Conservation (phyloP, 2,329 filamentous ascomycete genomes). For the Aulographum hederae region DNA sequence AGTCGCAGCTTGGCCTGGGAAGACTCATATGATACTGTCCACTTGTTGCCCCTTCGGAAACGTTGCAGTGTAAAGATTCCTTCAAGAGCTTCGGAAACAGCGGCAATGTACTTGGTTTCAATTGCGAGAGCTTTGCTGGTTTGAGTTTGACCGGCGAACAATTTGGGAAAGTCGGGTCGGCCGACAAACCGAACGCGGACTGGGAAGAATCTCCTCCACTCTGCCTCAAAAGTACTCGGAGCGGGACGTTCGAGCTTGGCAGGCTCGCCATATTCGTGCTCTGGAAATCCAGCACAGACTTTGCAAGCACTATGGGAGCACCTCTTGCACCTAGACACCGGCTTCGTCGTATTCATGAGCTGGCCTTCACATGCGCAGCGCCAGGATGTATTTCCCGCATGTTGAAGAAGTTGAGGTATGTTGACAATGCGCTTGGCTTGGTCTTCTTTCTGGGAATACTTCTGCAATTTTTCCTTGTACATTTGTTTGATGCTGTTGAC, state of each 20-base stretch:
- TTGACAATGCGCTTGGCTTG: background rate
- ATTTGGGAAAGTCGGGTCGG: background rate
- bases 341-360: background rate
- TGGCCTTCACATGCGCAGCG: background rate
- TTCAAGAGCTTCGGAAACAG: conserved; percentile 1
- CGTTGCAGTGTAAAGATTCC: background rate
- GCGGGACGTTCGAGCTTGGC: too few species aligned
- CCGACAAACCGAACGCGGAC: background rate
- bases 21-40: conserved; percentile 1
- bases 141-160: too few species aligned
- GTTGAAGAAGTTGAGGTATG: background rate
- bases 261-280: too few species aligned
- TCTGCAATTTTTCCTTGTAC: too few species aligned
- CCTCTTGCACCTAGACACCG: background rate
- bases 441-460: too few species aligned
- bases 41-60: background rate
- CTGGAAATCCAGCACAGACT: background rate
- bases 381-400: background rate
- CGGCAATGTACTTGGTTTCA: too few species aligned
- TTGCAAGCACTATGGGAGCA: background rate
- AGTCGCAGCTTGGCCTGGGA: conserved; percentile 16
- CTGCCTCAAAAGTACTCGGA: too few species aligned
- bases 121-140: too few species aligned
- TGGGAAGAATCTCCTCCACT: too few species aligned
- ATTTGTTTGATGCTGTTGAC: too few species aligned